phyloP scores from a whole-genome alignment of 768 basidiomycete genomes.

The Tylopilus sp. region DNA sequence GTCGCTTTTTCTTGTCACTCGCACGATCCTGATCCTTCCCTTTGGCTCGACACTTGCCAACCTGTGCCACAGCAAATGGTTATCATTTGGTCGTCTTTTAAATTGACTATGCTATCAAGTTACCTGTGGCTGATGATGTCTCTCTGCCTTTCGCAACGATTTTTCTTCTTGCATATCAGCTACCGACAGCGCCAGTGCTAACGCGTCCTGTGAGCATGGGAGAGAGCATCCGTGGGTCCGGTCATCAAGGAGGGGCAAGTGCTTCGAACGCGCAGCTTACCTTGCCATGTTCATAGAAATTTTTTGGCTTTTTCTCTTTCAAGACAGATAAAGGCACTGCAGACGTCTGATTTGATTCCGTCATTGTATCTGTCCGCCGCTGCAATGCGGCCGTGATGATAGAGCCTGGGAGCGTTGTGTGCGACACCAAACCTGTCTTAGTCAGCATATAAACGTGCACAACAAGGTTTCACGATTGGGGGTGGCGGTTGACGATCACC shows the following conservation, averaged over 20 bases:
- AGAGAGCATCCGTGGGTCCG: conserved; percentile 15
- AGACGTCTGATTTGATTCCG: conserved; percentile 23
- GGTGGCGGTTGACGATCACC: conserved; percentile 21
- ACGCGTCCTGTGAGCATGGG: conserved; percentile 38
- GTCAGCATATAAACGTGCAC: conserved; percentile 13
- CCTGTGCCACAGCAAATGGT: conserved; percentile 18
- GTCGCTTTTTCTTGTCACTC: conserved; percentile 34
- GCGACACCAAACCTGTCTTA: conserved; percentile 11
- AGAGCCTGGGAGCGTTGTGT: conserved; percentile 12
- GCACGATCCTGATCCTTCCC: conserved; percentile 24
- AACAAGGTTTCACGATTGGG: conserved; percentile 12
- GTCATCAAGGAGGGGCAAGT: conserved; percentile 18
- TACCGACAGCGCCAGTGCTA: conserved; percentile 47
- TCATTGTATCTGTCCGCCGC: conserved; percentile 19
- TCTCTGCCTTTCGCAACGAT: conserved; percentile 36
- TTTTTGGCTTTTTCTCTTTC: conserved; percentile 27
- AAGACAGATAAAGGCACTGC: conserved; percentile 21
- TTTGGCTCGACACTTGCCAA: conserved; percentile 25
- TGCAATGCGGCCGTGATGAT: conserved; percentile 14
- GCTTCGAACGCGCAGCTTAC: conserved; percentile 20
- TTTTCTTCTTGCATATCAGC: conserved; percentile 45
- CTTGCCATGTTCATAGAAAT: conserved; percentile 32
- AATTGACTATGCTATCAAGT: conserved; percentile 3
- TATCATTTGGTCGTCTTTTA: conserved; percentile 21
- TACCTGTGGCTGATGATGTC: conserved; percentile 40